Evolutionary conservation across 192 early-diverging fungal species (phyloP).

Genomic region (Entomortierella beljakovae): DNA sequence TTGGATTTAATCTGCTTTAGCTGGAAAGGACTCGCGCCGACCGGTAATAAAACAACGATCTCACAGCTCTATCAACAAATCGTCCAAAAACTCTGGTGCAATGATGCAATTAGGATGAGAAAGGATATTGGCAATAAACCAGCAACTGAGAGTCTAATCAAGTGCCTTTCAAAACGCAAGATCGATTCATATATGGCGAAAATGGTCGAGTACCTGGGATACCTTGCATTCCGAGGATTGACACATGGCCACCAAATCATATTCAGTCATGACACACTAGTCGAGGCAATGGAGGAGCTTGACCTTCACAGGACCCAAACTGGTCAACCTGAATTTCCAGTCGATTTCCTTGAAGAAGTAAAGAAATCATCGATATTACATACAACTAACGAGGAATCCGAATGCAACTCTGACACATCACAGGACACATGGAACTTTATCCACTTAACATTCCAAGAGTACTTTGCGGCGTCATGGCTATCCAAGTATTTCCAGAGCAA

Average conservation of each 20-base stretch:
- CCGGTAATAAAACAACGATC: conserved; percentile 5
- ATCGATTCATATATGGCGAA: conserved; percentile 12
- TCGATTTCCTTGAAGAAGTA: neutral
- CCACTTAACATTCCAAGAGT: conserved; percentile 36
- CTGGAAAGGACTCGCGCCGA: conserved; percentile 14
- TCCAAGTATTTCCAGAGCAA: neutral
- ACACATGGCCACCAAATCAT: conserved; percentile 20
- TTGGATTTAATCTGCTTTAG: conserved; percentile 28
- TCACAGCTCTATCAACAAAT: conserved; percentile 13
- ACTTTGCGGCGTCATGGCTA: conserved; percentile 33
- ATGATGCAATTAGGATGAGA: conserved; percentile 12
- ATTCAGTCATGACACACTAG: conserved; percentile 10
- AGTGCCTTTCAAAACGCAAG: neutral
- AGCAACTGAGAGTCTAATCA: no score
- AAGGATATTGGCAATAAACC: neutral
- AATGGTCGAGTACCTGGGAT: conserved; percentile 19
- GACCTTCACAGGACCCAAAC: no score
- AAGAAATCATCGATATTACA: conserved; percentile 31
- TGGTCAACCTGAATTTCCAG: neutral
- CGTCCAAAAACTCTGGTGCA: conserved; percentile 15
- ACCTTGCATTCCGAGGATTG: conserved; percentile 31
- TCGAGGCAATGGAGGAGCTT: neutral
- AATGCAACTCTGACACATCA: neutral
- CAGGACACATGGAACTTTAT: conserved; percentile 22
- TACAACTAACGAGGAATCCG: conserved; percentile 9